Percentiles rank a stretch among this genome's conserved stretches.
phyloP scores from a whole-genome alignment of 768 basidiomycete genomes.

The Rhizopogon vulgaris region DNA sequence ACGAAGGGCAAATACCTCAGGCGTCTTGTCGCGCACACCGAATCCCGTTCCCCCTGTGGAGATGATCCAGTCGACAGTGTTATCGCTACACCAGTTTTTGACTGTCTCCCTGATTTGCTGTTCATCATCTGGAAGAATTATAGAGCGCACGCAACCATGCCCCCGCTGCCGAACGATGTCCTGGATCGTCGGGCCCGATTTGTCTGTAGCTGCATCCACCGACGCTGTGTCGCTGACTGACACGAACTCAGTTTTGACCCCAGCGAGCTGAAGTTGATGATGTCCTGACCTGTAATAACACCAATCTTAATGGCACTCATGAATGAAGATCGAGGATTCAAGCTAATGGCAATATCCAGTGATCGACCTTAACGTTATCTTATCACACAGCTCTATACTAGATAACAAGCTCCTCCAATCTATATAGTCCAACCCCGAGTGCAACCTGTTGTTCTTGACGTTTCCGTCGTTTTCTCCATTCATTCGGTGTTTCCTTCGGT shows the following conservation, averaged over 20 bases:
- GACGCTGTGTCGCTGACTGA: constrained; percentile 72
- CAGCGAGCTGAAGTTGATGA: background rate
- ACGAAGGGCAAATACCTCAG: constrained; percentile 50
- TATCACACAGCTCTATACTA: constrained; percentile 18
- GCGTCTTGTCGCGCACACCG: constrained; percentile 72
- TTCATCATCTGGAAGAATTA: constrained; percentile 65
- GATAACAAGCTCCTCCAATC: constrained; percentile 63
- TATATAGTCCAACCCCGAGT: constrained; percentile 59
- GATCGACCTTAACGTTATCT: background rate
- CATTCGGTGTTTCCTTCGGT: constrained; percentile 27
- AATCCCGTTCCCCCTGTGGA: constrained; percentile 90
- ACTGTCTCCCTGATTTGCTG: constrained; percentile 43
- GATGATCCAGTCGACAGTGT: constrained; percentile 64
- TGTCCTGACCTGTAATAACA: constrained; percentile 22
- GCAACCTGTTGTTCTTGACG: constrained; percentile 45
- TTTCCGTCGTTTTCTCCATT: constrained; percentile 51
- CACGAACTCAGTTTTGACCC: background rate
- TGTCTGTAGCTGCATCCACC: constrained; percentile 41
- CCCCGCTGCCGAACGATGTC: constrained; percentile 37
- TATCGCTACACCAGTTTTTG: constrained; percentile 36
- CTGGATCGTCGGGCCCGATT: constrained; percentile 60
- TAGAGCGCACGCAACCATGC: constrained; percentile 30
- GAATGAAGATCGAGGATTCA: background rate
- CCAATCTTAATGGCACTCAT: constrained; percentile 20
- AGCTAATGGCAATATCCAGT: background rate